Conservation (phyloP, 2,329 filamentous ascomycete genomes). For the Clarireedia hainanense region DNA sequence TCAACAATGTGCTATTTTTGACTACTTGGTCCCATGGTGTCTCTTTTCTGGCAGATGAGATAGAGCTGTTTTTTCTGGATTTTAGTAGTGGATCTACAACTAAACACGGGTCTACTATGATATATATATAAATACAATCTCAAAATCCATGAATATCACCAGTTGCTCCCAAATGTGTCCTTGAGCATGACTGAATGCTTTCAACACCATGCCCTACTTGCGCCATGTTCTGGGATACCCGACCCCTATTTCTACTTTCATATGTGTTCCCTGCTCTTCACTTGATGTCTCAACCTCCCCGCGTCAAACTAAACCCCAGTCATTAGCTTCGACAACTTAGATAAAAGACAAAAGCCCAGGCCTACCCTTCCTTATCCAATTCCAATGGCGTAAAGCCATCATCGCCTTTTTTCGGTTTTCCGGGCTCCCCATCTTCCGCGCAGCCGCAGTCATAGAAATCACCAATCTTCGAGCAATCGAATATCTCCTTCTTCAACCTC, state of each 20-base stretch:
- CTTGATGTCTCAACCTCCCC: conserved; percentile 15
- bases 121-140: background rate
- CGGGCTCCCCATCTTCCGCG: conserved; percentile 51
- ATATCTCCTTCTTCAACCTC: conserved; percentile 51
- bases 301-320: conserved; percentile 15
- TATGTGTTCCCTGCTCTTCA: no score
- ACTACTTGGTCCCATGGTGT: no score
- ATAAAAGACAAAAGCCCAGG: background rate
- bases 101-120: background rate
- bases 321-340: conserved; percentile 13
- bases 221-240: conserved; percentile 10
- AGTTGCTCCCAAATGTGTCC: background rate
- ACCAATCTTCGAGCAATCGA: conserved; percentile 60
- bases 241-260: background rate
- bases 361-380: conserved; percentile 27
- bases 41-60: background rate
- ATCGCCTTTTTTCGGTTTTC: conserved; percentile 25
- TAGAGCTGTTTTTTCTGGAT: no score
- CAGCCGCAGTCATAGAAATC: conserved; percentile 68
- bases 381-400: conserved; percentile 27
- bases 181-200: background rate
- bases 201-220: background rate
- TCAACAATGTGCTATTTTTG: background rate
- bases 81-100: background rate
- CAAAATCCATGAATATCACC: background rate